Evolutionary conservation across 2,329 filamentous ascomycete genomes (phyloP), one percentile per base, ranked within the genome.

Genomic region (Botrytis porri): DNA sequence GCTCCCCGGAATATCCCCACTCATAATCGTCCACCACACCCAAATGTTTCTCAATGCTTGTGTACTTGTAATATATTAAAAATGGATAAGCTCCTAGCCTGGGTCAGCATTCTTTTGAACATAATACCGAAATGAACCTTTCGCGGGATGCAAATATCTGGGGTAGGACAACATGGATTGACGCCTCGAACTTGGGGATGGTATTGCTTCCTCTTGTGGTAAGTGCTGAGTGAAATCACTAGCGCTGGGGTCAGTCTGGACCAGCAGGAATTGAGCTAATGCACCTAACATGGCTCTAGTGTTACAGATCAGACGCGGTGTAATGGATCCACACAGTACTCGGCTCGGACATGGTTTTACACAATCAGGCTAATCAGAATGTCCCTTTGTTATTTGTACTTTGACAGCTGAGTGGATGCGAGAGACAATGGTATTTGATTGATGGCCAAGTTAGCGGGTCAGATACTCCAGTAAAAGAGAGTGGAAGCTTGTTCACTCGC

Each of bases 91-190:
- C 32, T 37, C 35, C 45, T 37, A 29, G 22, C 32, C 45, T 18
- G 4, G 45, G 32, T 16, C 39, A 39, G 64, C 32, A 39, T 5
- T 14, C 37, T 39, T n/a, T 57, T 4, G 12, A 57, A 41, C n/a
- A 67, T 39, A 41, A 25, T 57, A 43, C 65, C 37, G 48, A 57
- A 25, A 39, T 18, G 18, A 29, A 57, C 32, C 25, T 25, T 57
- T 57, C 37, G 61, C n/a, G 20, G 60, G 61, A 32, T 54, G 9
- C 10, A n/a, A n/a, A 41, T 32, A 65, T 71, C 45, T 71, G n/a
- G 69, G 69, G 61, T 71, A 71, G n/a, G 37, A 57, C 70, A 57
- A 7, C 45, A 45, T 35, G 45, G 37, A 71, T 43, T 65, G 35
- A 65, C 25, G 43, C 25, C 69, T 64, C 43, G n/a, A 51, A 41